Percentiles rank a stretch among this genome's conserved stretches.
Conservation (phyloP, 2,329 filamentous ascomycete genomes). For the Xylariaceae sp. region DNA sequence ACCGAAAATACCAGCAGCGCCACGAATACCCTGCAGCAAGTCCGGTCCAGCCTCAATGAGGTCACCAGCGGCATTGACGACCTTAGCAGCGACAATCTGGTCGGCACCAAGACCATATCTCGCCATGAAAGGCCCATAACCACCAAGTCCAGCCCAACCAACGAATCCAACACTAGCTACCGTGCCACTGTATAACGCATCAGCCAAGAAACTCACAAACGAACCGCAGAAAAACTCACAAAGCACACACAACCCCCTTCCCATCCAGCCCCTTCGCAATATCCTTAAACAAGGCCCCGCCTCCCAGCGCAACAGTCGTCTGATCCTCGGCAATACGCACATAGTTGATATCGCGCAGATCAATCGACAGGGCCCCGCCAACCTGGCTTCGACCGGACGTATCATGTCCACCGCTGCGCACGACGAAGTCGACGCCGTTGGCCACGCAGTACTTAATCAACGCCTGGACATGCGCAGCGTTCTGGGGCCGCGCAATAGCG, state of each 20-base stretch:
- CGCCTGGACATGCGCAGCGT: conserved; percentile 15
- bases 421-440: conserved; percentile 20
- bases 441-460: conserved; percentile 17
- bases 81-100: conserved; percentile 34
- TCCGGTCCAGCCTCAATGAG: conserved; percentile 34
- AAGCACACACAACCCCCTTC: conserved; percentile 28
- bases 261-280: conserved; percentile 26
- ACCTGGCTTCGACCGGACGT: conserved; percentile 27
- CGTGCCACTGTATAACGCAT: conserved; percentile 7
- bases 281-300: conserved; percentile 31
- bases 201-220: neutral
- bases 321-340: conserved; percentile 26
- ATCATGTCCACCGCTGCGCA: conserved; percentile 34
- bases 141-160: conserved; percentile 33
- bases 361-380: conserved; percentile 31
- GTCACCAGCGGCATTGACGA: conserved; percentile 35
- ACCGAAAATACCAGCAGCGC: conserved; percentile 36
- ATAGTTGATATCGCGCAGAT: conserved; percentile 35
- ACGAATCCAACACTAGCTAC: conserved; percentile 28
- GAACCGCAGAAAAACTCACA: conserved; percentile 10
- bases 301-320: conserved; percentile 32
- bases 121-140: conserved; percentile 30
- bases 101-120: conserved; percentile 34
- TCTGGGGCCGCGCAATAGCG: conserved; percentile 21
- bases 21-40: conserved; percentile 35